phyloP scores from a whole-genome alignment of 352 stramenopile genomes.

The Globisporangium middletonii region DNA sequence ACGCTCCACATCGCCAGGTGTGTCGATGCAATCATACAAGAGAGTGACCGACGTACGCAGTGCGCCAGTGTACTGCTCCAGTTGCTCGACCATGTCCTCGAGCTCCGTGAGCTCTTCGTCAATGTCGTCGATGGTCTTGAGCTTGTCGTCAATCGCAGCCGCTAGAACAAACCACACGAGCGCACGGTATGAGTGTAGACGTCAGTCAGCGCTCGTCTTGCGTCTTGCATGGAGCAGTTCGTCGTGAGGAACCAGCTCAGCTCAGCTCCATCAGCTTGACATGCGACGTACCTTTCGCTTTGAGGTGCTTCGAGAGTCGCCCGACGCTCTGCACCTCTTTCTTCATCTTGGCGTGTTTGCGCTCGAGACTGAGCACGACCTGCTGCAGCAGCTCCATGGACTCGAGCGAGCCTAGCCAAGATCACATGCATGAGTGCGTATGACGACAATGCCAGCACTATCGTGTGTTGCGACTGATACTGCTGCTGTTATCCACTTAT shows the following conservation, averaged over 20 bases:
- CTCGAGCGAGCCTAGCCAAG: constrained; percentile 51
- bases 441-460: neutral
- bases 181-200: too few species aligned
- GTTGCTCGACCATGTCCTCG: constrained; percentile 85
- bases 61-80: constrained; percentile 71
- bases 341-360: constrained; percentile 62
- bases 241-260: too few species aligned
- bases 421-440: neutral
- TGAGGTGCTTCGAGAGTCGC: constrained; percentile 60
- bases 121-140: constrained; percentile 75
- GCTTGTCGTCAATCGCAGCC: constrained; percentile 59
- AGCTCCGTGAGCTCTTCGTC: constrained; percentile 81
- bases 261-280: neutral
- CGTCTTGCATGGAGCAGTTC: too few species aligned
- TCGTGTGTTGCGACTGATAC: too few species aligned
- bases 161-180: constrained; percentile 26
- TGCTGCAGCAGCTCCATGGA: constrained; percentile 66
- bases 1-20: neutral
- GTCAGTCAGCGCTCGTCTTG: too few species aligned
- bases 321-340: constrained; percentile 48
- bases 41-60: constrained; percentile 47
- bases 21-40: neutral
- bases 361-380: constrained; percentile 50
- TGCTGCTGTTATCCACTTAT: too few species aligned
- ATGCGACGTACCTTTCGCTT: constrained; percentile 46